phyloP scores from a whole-genome alignment of 2,329 filamentous ascomycete species.

The Cryoendolithus antarcticus region DNA sequence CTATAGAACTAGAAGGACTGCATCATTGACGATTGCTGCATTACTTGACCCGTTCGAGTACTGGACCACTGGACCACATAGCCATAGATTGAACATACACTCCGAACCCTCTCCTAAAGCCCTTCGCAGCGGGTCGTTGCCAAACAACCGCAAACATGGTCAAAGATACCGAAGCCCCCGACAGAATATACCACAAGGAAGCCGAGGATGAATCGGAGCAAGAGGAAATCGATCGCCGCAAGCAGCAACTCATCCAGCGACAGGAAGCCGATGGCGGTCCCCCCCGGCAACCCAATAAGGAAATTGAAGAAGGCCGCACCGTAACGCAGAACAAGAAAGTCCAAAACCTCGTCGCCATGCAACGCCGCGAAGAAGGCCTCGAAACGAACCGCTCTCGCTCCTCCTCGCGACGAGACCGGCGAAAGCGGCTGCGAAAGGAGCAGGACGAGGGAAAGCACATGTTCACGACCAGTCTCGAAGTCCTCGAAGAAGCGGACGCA shows the following conservation, averaged over 20 bases:
- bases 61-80: no score
- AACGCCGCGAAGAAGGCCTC: slow-evolving; percentile 18
- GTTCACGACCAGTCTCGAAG: slow-evolving; percentile 37
- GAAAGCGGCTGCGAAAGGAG: slow-evolving; percentile 33
- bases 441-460: slow-evolving; percentile 39
- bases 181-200: slow-evolving; percentile 3
- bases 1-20: no score
- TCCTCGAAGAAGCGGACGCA: slow-evolving; percentile 39
- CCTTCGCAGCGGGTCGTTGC: no score
- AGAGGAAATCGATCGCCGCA: slow-evolving; percentile 8
- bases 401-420: slow-evolving; percentile 34
- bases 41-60: no score
- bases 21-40: no score
- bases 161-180: no score
- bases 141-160: no score
- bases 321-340: slow-evolving; percentile 35
- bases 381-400: slow-evolving; percentile 36
- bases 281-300: slow-evolving; percentile 10
- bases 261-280: slow-evolving; percentile 14
- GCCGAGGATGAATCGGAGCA: slow-evolving; percentile 1
- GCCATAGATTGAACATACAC: no score
- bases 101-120: no score
- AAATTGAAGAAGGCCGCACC: slow-evolving; percentile 26
- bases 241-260: slow-evolving; percentile 14
- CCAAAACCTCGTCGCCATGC: slow-evolving; percentile 24